phyloP scores from a whole-genome alignment of 345 rosid genomes.

The Syzygium jambos region DNA sequence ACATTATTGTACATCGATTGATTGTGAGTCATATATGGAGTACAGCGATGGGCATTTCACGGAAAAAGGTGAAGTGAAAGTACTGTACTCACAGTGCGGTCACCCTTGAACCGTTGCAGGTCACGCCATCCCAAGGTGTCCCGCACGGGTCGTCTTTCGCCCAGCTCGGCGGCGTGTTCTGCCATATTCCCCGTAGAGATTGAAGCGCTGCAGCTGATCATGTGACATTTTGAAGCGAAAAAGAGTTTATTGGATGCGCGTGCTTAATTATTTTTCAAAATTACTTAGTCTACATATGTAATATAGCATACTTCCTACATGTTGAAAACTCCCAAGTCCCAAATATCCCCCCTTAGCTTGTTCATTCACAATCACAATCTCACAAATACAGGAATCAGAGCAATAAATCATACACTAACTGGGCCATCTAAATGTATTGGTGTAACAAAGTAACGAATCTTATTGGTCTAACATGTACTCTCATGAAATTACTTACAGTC shows the following conservation, averaged over 20 bases:
- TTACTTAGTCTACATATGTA: neutral
- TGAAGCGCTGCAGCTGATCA: constrained; percentile 63
- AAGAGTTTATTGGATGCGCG: neutral
- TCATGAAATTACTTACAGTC: constrained; percentile 2
- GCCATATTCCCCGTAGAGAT: constrained; percentile 70
- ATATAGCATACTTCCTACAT: neutral
- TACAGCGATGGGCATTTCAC: neutral
- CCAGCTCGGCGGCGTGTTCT: constrained; percentile 77
- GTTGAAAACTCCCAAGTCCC: neutral
- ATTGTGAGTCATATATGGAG: neutral
- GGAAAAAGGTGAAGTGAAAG: neutral
- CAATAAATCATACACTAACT: neutral
- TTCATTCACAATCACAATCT: neutral
- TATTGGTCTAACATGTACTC: neutral
- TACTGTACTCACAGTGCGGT: constrained; percentile 61
- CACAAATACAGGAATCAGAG: neutral
- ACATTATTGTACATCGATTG: neutral
- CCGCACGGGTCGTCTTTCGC: constrained; percentile 70
- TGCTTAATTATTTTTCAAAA: neutral
- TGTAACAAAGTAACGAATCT: too few species aligned
- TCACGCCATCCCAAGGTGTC: constrained; percentile 82
- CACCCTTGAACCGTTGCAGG: constrained; percentile 62
- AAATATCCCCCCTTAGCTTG: neutral
- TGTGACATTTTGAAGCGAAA: neutral
- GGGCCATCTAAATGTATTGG: neutral